These are phyloP conservation scores for Podaxis pistillaris DNA, from an alignment of 768 basidiomycete species.

Conservation along the genomic window DNA sequence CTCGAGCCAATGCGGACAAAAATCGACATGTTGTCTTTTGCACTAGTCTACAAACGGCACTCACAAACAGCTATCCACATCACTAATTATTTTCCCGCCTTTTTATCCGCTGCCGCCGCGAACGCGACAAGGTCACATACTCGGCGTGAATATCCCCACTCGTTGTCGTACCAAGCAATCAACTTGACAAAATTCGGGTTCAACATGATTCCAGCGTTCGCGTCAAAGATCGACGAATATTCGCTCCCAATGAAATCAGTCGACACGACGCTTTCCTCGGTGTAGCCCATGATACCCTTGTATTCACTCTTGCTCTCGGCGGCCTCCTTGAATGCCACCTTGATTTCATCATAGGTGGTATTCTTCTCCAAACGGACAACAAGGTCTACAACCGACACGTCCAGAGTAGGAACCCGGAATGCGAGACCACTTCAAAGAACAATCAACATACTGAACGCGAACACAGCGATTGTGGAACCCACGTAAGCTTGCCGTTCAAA, in stretches of 20 bases:
- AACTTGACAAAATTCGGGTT: constrained; percentile 91
- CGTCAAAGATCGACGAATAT: constrained; percentile 87
- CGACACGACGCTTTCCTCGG: constrained; percentile 85
- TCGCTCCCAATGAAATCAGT: constrained; percentile 79
- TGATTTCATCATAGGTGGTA: constrained; percentile 84
- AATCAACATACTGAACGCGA: neutral
- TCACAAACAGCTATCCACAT: neutral
- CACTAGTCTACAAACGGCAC: neutral
- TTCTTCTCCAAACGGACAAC: constrained; percentile 82
- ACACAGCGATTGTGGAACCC: constrained; percentile 23
- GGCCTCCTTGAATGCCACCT: constrained; percentile 72
- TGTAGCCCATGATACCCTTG: constrained; percentile 77
- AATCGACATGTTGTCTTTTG: neutral
- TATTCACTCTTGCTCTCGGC: constrained; percentile 45
- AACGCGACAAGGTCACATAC: constrained; percentile 82
- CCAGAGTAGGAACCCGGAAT: constrained; percentile 91
- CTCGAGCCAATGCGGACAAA: neutral
- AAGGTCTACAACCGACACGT: constrained; percentile 94
- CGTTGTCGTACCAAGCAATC: constrained; percentile 93
- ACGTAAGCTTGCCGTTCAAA: constrained; percentile 94
- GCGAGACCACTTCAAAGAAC: constrained; percentile 61
- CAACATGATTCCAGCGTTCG: constrained; percentile 80
- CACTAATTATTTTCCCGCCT: constrained; percentile 14
- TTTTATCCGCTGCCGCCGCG: constrained; percentile 57
- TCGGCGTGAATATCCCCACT: constrained; percentile 88